Percentiles rank a stretch among this genome's conserved stretches.
phyloP scores from a whole-genome alignment of 2,329 filamentous ascomycete genomes.

The Mycosphaerella arachidis region DNA sequence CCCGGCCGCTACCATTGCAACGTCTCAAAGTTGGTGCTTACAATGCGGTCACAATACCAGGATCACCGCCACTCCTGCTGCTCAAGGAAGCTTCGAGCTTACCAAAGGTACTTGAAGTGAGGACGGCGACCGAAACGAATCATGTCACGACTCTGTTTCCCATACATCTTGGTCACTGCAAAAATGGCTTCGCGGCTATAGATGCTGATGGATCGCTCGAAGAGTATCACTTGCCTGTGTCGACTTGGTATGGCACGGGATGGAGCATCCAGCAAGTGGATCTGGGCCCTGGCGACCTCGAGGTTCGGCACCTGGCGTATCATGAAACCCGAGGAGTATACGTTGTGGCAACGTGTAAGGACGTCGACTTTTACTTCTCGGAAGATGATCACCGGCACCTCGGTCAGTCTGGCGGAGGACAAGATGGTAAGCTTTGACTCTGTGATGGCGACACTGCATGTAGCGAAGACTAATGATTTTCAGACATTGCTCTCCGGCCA shows the following conservation, averaged over 20 bases:
- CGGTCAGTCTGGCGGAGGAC: slow-evolving; percentile 54
- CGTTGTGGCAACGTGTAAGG: slow-evolving; percentile 65
- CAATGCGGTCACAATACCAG: slow-evolving; percentile 76
- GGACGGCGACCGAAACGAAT: slow-evolving; percentile 4
- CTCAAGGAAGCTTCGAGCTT: slow-evolving; percentile 73
- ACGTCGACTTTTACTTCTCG: slow-evolving; percentile 73
- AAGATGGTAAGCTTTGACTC: slow-evolving; percentile 42
- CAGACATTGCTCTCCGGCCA: slow-evolving; percentile 57
- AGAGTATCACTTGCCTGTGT: slow-evolving; percentile 65
- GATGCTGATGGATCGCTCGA: slow-evolving; percentile 59
- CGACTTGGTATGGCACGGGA: slow-evolving; percentile 69
- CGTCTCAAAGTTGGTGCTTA: slow-evolving; percentile 68
- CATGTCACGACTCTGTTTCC: slow-evolving; percentile 52
- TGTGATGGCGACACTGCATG: slow-evolving; percentile 1
- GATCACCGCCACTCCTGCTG: slow-evolving; percentile 73
- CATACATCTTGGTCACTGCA: slow-evolving; percentile 72
- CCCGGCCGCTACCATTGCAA: slow-evolving; percentile 48
- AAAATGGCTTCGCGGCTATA: slow-evolving; percentile 69
- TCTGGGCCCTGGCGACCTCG: slow-evolving; percentile 45
- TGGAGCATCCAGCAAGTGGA: slow-evolving; percentile 69
- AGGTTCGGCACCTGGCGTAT: slow-evolving; percentile 68
- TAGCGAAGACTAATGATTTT: background rate
- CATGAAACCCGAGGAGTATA: slow-evolving; percentile 72
- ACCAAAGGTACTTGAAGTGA: slow-evolving; percentile 55
- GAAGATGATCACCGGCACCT: slow-evolving; percentile 80